Base-by-base conservation (phyloP, 108 stramenopile genomes). In the Skeletonema tropicum region DNA sequence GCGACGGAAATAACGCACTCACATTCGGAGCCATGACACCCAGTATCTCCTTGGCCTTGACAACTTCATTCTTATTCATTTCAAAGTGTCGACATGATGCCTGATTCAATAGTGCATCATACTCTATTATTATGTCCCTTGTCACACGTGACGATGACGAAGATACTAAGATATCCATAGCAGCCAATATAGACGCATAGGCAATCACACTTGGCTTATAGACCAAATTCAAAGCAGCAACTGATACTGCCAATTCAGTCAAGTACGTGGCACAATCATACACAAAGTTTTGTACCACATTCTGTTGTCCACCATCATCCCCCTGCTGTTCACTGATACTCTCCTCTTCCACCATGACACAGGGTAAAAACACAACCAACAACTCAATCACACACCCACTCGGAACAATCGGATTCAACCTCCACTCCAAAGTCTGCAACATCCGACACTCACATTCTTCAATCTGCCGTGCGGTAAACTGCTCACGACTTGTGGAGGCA, bases 211-310 rank as follows among this genome's bases (percentile, higher is more conserved):
- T 88, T 11, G 94, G 89, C 29, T 73, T 77, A 60, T 86, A 80
- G 5, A 71, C 65, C 30, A 75, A 59, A 39, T 75, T 71, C 15
- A 86, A 72, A 15, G 78, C 86, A 31, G 84, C 86, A 46, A 88
- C 84, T 19, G 91, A 94, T 11, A 91, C 89, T 31, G 89, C 80
- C 5, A 94, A 75, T 65, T 94, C 94, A 0, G 90, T 77, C 0
- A 94, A 71, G 76, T 94, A 94, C 14, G 70, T 82, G 65, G 80
- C 74, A 64, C 74, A 75, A 29, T 82, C 80, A 66, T 71, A 66
- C 9, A 82, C 74, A 70, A 42, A 75, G 5, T 70, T 11, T 10
- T 64, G 41, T 19, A 74, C 31, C 6, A 49, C 48, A 49, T 6
- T 49, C 48, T 49, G 48, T 19, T 29, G 26, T 29, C 26, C 26